Evolutionary conservation across 2,329 filamentous ascomycete species (phyloP).

Genomic region (Arachnomyces sp.): DNA sequence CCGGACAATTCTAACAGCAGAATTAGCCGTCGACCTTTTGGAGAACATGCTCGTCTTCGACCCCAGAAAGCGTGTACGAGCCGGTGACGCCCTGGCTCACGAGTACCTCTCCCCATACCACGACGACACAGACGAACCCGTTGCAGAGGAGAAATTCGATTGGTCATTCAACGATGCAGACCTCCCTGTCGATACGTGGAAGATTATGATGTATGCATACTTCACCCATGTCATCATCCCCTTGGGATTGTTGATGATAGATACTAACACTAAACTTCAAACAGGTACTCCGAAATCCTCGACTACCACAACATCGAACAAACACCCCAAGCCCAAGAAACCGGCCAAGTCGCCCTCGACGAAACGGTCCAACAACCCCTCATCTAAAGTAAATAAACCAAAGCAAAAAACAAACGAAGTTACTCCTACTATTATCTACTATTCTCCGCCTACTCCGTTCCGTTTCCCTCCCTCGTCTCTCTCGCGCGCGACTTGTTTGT

Average conservation of each 20-base stretch:
- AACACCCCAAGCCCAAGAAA: constrained; percentile 24
- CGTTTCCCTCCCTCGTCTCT: neutral
- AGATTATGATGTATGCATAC: constrained; percentile 91
- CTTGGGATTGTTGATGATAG: no score
- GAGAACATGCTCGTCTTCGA: constrained; percentile 98
- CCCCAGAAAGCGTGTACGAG: constrained; percentile 89
- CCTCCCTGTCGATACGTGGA: constrained; percentile 97
- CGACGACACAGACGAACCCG: constrained; percentile 91
- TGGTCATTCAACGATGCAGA: constrained; percentile 99
- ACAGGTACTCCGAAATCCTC: constrained; percentile 95
- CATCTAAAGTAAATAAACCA: neutral
- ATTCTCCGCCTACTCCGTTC: no score
- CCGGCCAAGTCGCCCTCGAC: constrained; percentile 22
- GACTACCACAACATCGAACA: constrained; percentile 92
- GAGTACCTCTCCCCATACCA: constrained; percentile 95
- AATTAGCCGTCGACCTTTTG: constrained; percentile 75
- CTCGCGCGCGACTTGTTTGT: no score
- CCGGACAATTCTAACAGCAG: constrained; percentile 3
- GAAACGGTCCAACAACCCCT: constrained; percentile 18
- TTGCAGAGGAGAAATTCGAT: constrained; percentile 95
- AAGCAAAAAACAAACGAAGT: no score
- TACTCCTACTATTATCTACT: no score
- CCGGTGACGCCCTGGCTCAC: constrained; percentile 75
- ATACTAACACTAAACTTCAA: constrained; percentile 4
- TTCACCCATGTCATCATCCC: constrained; percentile 1